Conservation (phyloP, 2,329 filamentous ascomycete species). For the Paecilomyces sp. region DNA sequence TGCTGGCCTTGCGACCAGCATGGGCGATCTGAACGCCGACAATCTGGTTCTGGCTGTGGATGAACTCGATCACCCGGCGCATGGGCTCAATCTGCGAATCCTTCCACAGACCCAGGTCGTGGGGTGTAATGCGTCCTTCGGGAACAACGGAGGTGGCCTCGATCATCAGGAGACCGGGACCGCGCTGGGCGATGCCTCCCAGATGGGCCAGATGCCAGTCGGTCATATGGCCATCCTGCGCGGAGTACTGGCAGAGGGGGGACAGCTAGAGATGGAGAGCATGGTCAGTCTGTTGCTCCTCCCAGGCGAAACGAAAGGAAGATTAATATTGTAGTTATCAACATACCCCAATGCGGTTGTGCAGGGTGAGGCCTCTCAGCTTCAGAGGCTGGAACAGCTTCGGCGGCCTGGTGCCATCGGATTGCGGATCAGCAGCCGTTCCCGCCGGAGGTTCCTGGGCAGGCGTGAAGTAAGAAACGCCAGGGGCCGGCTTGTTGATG, state of each 20-base stretch:
- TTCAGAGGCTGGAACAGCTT: constrained; percentile 55
- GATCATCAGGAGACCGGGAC: constrained; percentile 65
- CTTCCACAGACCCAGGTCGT: constrained; percentile 60
- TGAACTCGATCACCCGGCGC: constrained; percentile 62
- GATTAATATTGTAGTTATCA: not conserved
- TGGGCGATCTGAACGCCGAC: constrained; percentile 77
- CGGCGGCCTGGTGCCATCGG: constrained; percentile 35
- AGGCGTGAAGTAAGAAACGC: constrained; percentile 38
- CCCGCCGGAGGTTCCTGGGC: constrained; percentile 28
- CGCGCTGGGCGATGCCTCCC: constrained; percentile 68
- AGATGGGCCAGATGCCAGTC: constrained; percentile 78
- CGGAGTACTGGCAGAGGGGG: constrained; percentile 61
- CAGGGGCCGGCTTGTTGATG: constrained; percentile 28
- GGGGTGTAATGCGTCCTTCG: constrained; percentile 73
- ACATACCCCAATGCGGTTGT: constrained; percentile 56
- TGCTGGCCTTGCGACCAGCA: constrained; percentile 60
- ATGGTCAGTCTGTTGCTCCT: not conserved
- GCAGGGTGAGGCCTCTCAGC: constrained; percentile 54
- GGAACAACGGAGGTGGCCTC: constrained; percentile 72
- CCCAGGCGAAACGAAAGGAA: not conserved
- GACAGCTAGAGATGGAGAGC: constrained; percentile 36
- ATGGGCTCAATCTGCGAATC: constrained; percentile 73
- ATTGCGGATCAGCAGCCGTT: constrained; percentile 33
- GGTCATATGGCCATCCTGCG: constrained; percentile 64
- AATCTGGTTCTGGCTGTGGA: constrained; percentile 69